Evolutionary conservation across 2,329 filamentous ascomycete genomes (phyloP).

Genomic region (Botryotinia narcissicola): DNA sequence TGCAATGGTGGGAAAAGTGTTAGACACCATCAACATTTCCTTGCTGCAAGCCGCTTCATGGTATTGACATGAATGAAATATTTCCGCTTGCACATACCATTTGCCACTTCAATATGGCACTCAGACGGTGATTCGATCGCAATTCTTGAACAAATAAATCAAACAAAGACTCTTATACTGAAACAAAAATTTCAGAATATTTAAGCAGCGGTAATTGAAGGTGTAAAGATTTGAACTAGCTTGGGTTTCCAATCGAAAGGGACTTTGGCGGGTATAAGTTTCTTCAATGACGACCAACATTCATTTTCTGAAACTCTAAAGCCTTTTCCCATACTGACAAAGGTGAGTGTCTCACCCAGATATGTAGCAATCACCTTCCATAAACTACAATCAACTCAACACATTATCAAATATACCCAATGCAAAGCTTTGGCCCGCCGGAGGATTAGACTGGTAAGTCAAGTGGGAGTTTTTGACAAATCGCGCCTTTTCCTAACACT

Average conservation of each 20-base stretch:
- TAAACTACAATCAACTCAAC: too few species aligned
- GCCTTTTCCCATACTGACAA: too few species aligned
- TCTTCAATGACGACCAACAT: background rate
- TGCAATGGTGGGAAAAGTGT: background rate
- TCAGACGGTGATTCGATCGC: background rate
- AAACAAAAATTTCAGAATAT: background rate
- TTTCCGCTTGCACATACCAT: background rate
- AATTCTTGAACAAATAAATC: background rate
- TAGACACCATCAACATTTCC: background rate
- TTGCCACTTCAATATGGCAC: background rate
- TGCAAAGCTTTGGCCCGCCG: background rate
- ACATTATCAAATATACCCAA: background rate
- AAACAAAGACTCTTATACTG: too few species aligned
- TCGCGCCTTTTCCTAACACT: background rate
- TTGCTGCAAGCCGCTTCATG: background rate
- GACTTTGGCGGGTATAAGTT: background rate
- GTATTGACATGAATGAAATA: background rate
- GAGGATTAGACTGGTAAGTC: background rate
- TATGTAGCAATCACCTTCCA: background rate
- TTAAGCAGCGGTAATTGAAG: background rate
- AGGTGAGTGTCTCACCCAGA: accelerated
- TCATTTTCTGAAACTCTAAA: background rate
- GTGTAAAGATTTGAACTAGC: background rate
- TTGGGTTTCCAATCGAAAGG: background rate
- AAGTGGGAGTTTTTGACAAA: background rate